Evolutionary conservation across 2,329 filamentous ascomycete species (phyloP), one percentile per base, ranked within the genome.

Genomic region (Keithomyces neogunnii): DNA sequence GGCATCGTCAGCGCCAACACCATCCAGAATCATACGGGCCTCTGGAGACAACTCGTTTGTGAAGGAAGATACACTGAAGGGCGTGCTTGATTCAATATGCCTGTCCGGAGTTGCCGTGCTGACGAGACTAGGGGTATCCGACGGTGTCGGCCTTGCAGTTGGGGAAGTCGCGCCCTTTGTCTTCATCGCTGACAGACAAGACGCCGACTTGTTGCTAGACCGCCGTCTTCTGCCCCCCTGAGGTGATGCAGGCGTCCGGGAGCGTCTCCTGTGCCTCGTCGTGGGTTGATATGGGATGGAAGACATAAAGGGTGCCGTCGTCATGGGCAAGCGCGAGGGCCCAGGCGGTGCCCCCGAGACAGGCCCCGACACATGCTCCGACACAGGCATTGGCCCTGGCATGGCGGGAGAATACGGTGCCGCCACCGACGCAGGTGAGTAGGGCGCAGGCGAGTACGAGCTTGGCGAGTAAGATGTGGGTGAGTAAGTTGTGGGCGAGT

Each of bases 21-120:
- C 65, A 5, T 51, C 53, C 39, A 64, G 57, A 56, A 75, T 61
- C 69, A 72, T 69, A 56, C 68, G 73, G 2, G 69, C 66, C 47
- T 75, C 72, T 1, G 67, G 56, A 0, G 73, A 66, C 5, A 76
- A 57, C 53, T 73, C 68, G 0, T 70, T 59, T 0, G 72, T 74
- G 48, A 75, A 76, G 1, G 60, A 61, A 1, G 72, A 73, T 1
- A 55, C 54, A 2, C 57, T 56, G 1, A 62, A 11, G 4, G 43
- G 43, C 13, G 10, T 7, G 26, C 3, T 44, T 30, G 40, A 8
- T 30, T 44, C 40, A 51, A 38, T 50, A 3, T 55, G 58, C 28
- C 58, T 56, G 28, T 51, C 39, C 0, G 53, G 57, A 1, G 60
- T 54, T 3, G 61, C 51, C 2, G 59, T 62, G 11, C 48, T 53